Evolutionary conservation across 2,329 filamentous ascomycete species (phyloP).

Genomic region (Colletotrichum ledebouriae): DNA sequence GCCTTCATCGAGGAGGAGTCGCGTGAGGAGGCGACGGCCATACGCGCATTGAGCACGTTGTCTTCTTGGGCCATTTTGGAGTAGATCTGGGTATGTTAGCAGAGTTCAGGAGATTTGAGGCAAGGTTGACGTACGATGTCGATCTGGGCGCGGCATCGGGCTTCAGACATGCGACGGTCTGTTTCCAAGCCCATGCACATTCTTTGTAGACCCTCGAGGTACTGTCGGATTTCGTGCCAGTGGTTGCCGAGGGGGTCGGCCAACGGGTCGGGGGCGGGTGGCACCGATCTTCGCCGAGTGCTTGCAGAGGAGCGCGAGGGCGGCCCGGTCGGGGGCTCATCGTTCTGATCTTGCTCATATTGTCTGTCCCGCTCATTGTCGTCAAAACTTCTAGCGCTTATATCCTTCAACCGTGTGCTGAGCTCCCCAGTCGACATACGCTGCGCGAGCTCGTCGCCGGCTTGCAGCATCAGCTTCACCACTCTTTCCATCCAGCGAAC

Average conservation of each 20-base stretch:
- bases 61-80: constrained; percentile 64
- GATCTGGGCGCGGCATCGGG: constrained; percentile 60
- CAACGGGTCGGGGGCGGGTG: constrained; percentile 27
- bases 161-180: constrained; percentile 60
- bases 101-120: too few species aligned
- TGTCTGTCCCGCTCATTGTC: constrained; percentile 26
- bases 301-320: constrained; percentile 32
- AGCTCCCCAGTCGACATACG: constrained; percentile 44
- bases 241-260: constrained; percentile 50
- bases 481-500: constrained; percentile 63
- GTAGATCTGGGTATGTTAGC: constrained; percentile 54
- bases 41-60: constrained; percentile 59
- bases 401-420: constrained; percentile 42
- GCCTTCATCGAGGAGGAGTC: constrained; percentile 64
- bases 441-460: constrained; percentile 58
- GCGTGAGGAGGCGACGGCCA: constrained; percentile 56
- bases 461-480: constrained; percentile 58
- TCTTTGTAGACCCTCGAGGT: constrained; percentile 58
- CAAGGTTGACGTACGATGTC: constrained; percentile 54
- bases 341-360: constrained; percentile 31
- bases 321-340: constrained; percentile 37
- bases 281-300: constrained; percentile 28
- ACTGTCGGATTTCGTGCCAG: constrained; percentile 63
- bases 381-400: constrained; percentile 11
- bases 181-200: constrained; percentile 61